Base-by-base conservation (phyloP, 441 rosid species). In the Croton laevigatus region DNA sequence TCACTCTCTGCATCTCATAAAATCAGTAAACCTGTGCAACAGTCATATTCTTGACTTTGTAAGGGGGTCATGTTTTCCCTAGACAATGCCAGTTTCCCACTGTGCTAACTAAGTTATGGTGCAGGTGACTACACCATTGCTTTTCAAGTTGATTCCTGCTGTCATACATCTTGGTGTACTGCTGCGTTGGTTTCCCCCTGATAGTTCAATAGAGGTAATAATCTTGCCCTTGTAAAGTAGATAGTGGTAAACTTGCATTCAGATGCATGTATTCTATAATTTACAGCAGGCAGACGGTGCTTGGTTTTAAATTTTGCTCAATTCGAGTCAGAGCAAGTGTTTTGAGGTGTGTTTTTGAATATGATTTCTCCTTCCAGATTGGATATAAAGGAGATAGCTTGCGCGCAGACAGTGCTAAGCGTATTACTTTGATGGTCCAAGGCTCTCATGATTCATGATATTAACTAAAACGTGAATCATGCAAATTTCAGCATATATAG, bases 61-160 rank as follows among this genome's bases (percentile, higher is more conserved):
- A 22, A 20, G 5, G 9, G 11, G 20, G 23, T 42, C 20, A 32
- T 64, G 38, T 12, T 49, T 36, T 16, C 38, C 27, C 23, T 23
- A 32, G 58, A 48, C 49, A 59, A 38, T 55, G 38, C 38, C 17
- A 52, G 23, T 48, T 62, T 42, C 52, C 19, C 62, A 61, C 38
- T 40, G 38, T 22, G 51, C 51, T 10, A 38, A 8, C 51, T 10
- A 38, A 8, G 66, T 65, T 42, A 34, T 60, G 23, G 49, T 66
- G 57, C 88, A 94, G 98, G 98, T 94, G 78, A 94, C 97, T 9
- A 94, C 99, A 16, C 94, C 99, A 68, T 86, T 94, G 83, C 93
- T 94, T 72, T 94, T 94, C 86, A 94, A 94, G 86, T 79, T 92
- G 80, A 92, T 94, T 74, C 98, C 98, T 2, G 99, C 91, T 16